Conservation (phyloP, 169 alveolate genomes). For the Plasmodium sp. region DNA sequence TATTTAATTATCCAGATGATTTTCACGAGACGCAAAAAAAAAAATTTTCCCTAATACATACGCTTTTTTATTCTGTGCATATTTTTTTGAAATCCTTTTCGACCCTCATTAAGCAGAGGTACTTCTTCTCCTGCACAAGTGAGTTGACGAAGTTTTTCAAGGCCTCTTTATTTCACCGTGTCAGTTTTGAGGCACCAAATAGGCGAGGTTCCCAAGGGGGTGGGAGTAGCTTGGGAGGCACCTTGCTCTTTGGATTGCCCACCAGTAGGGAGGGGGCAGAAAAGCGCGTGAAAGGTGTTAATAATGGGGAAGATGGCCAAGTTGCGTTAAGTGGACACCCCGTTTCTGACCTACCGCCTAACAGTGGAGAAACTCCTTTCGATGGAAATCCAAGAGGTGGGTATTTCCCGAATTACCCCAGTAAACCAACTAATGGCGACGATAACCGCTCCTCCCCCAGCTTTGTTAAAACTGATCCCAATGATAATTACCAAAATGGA, state of each 20-base stretch:
- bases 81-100: conserved; percentile 59
- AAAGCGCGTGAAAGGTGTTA: not conserved
- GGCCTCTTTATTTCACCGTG: conserved; percentile 13
- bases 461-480: not conserved
- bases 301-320: not conserved
- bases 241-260: not conserved
- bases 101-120: conserved; percentile 41
- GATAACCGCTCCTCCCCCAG: not conserved
- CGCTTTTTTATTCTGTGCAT: conserved; percentile 25
- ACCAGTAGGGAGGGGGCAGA: not conserved
- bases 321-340: not conserved
- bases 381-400: not conserved
- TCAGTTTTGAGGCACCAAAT: not conserved
- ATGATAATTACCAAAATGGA: not conserved
- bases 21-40: conserved; percentile 10
- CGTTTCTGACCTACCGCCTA: not conserved
- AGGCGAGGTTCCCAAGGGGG: not conserved
- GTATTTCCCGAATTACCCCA: not conserved
- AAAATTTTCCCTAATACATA: conserved; percentile 42
- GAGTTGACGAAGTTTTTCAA: conserved; percentile 36
- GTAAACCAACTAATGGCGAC: not conserved
- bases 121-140: conserved; percentile 25
- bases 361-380: not conserved
- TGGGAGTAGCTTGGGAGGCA: not conserved
- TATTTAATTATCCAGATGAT: conserved; percentile 65